These are phyloP conservation scores for Papilionanthe hybrid DNA, from an alignment of 116 monocot genomes.

Conservation along the genomic window DNA sequence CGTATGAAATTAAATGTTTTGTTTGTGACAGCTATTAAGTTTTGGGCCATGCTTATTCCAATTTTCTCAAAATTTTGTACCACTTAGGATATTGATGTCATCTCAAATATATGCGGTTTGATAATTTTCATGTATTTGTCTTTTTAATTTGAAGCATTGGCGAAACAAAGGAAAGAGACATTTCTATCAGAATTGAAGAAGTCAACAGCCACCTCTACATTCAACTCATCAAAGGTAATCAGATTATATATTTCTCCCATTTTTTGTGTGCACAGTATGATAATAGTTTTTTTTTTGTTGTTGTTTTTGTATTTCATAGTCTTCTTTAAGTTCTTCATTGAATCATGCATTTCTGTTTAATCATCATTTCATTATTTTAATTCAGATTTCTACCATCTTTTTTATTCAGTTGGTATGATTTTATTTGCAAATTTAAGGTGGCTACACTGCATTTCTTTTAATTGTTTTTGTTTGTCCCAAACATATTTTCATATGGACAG, in stretches of 20 bases:
- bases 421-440: not conserved
- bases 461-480: not conserved
- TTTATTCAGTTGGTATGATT: not conserved
- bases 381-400: not conserved
- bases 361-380: not conserved
- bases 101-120: not conserved
- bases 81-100: not conserved
- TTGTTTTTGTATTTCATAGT: not conserved
- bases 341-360: not conserved
- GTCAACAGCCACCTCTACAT: constrained; percentile 13
- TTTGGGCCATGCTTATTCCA: not conserved
- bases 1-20: not conserved
- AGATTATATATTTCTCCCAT: not conserved
- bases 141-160: constrained; percentile 36
- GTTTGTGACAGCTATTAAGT: not conserved
- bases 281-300: not conserved
- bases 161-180: constrained; percentile 63
- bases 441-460: not conserved
- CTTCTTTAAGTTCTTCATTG: not conserved
- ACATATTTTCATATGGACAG: not conserved
- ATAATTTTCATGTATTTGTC: not conserved
- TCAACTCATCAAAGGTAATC: constrained; percentile 23
- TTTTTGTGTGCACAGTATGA: not conserved
- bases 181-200: constrained; percentile 64
- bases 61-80: not conserved